Base-by-base conservation (phyloP, 2,329 filamentous ascomycete species). In the Colletotrichum godetiae region DNA sequence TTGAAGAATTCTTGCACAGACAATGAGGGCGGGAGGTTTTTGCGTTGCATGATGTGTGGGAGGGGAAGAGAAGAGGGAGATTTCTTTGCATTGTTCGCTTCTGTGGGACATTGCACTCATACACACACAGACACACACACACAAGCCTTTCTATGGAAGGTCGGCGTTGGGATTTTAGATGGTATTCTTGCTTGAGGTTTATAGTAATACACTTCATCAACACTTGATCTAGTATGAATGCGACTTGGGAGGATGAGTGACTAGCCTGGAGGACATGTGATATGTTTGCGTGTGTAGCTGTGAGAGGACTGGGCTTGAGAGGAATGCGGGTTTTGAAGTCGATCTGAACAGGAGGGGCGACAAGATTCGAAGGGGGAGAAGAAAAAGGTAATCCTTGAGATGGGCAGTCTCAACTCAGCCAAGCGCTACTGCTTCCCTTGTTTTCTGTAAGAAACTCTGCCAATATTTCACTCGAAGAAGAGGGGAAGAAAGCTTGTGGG, bases 131-230 rank as follows among this genome's bases (percentile, higher is more conserved):
- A 61, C 8, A 13, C n/a, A 22, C 56, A 6, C 29, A 11, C 56
- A 22, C 22, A 37, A 5, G 60, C 60, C 29, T 53, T 55, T 3
- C 22, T 3, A 11, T 49, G 5, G 8, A 13, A 19, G 53, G 61
- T 46, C 49, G 60, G 61, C 61, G 61, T 37, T 10, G 61, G 55
- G 46, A 53, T 53, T 35, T 37, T 64, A 64, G 46, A 64, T 53
- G 46, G 22, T 15, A 55, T 53, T 53, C 31, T 4, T 22, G 52
- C 12, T 53, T 31, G 11, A 27, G 24, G 52, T 55, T 27, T 55
- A 33, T 55, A 55, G 52, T 37, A 64, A 64, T 55, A 24, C n/a
- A 64, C n/a, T 15, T 12, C 12, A 35, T 64, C 29, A 35, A 13
- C 46, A 27, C 31, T 55, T 15, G 10, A 7, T 24, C 7, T 33